phyloP scores from a whole-genome alignment of 2,329 filamentous ascomycete species.

The Pyrenochaeta sp. region DNA sequence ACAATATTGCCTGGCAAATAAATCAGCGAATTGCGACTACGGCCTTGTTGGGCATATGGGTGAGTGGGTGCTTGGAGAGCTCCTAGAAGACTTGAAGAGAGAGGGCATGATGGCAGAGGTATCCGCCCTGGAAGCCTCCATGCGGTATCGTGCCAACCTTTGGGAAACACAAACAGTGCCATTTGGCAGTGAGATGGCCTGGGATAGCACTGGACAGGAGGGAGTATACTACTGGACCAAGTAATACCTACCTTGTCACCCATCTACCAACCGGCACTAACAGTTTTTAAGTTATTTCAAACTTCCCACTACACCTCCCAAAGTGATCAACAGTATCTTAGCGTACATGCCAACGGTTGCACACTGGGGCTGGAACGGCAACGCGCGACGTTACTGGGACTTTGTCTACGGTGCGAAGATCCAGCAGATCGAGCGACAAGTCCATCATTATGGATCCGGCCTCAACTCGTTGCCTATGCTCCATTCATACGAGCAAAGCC shows the following conservation, averaged over 20 bases:
- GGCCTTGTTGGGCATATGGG: constrained; percentile 64
- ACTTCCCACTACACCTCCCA: constrained; percentile 55
- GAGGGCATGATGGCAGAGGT: constrained; percentile 57
- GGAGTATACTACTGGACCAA: constrained; percentile 68
- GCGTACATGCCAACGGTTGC: constrained; percentile 66
- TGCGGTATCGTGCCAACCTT: constrained; percentile 58
- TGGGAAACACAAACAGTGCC: constrained; percentile 64
- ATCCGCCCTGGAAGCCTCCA: constrained; percentile 53
- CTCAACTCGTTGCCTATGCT: constrained; percentile 66
- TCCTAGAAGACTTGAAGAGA: constrained; percentile 60
- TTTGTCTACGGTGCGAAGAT: constrained; percentile 60
- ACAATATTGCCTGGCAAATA: constrained; percentile 46
- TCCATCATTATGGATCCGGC: constrained; percentile 69
- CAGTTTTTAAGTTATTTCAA: constrained; percentile 56
- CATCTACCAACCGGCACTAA: background rate
- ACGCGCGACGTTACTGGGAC: constrained; percentile 69
- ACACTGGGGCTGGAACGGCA: constrained; percentile 71
- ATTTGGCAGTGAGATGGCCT: constrained; percentile 69
- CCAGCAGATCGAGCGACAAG: constrained; percentile 57
- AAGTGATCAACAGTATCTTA: constrained; percentile 64
- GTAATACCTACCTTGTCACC: constrained; percentile 1
- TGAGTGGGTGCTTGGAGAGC: constrained; percentile 64
- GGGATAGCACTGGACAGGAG: constrained; percentile 70
- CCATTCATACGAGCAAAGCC: constrained; percentile 58
- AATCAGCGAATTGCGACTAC: constrained; percentile 52